A percentile compares a stretch with the other conserved stretches of the same genome.
Evolutionary conservation across 345 rosid genomes (phyloP).

Genomic region (Eucalyptus polybractea): DNA sequence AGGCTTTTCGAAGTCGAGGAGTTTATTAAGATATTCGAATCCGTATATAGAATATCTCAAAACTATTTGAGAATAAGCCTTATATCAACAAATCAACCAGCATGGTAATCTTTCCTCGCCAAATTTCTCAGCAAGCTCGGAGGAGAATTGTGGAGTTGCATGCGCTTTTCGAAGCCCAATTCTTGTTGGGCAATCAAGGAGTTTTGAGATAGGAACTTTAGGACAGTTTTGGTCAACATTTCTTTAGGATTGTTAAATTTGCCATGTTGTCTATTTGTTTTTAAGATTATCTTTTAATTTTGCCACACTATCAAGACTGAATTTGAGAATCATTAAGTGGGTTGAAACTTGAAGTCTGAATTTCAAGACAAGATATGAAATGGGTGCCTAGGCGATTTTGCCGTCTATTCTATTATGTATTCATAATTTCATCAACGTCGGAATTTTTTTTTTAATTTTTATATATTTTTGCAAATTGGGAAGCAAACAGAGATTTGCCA

Average conservation of each 20-base stretch:
- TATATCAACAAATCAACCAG: background rate
- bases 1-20: accelerated
- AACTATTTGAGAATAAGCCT: background rate
- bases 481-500: too few species aligned
- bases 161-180: background rate
- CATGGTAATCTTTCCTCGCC: background rate
- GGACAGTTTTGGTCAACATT: background rate
- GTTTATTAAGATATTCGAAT: accelerated
- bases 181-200: background rate
- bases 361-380: too few species aligned
- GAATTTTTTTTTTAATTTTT: background rate
- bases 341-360: background rate
- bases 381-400: too few species aligned
- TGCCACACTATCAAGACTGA: accelerated
- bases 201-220: background rate
- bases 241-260: background rate
- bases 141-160: background rate
- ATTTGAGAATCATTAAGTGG: background rate
- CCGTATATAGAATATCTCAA: accelerated
- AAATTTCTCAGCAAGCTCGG: background rate
- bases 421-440: too few species aligned
- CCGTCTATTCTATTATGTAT: too few species aligned
- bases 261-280: accelerated
- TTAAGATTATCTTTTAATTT: accelerated
- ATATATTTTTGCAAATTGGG: too few species aligned